Evolutionary conservation across 202 grass and related monocot species (phyloP), one percentile per base, ranked within the genome.

Genomic region (Carex arenaria): DNA sequence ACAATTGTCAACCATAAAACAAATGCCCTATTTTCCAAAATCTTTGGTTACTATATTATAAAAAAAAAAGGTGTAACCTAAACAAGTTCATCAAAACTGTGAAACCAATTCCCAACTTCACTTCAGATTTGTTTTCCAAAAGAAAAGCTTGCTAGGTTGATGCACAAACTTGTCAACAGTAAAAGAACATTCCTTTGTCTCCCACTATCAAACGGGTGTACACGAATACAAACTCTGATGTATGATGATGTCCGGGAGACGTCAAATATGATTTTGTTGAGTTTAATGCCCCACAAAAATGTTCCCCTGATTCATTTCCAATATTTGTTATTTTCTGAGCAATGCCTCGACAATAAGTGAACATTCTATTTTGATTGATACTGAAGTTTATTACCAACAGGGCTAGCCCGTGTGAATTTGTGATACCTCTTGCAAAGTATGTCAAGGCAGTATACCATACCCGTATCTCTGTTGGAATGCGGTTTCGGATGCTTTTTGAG

Each of bases 401-500:
- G 82, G 96, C 96, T 67, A 99, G 96, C 69, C 96, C 96, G 82
- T 99, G 89, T 36, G 96, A 99, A 79, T 99, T 99, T 53, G 93
- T 99, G 67, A 99, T 99, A 86, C 96, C 93, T 2, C 93, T 95
- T 78, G 86, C 86, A 13, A 96, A 99, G 80, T 99, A 99, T 80
- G 91, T 99, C 15, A 99, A 99, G 87, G 93, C 97, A 26, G 93
- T 92, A 63, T 99, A 99, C 85, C 97, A 96, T 83, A 96, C 97
- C 31, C 97, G 97, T 64, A 90, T 99, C 76, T 99, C 97, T 22
- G 93, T 99, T 65, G 97, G 97, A 30, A 99, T 99, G 93, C 97
- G 97, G 45, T 99, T 99, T 84, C 84, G 97, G 82, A 99, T 99
- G 97, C 97, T 99, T 87, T 99, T 99, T 84, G 97, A 99, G 88